Percentiles rank a stretch among this genome's conserved stretches.
Evolutionary conservation across 1,284 basidiomycete species (phyloP).

Genomic region (Tetrapyrgos nigripes): DNA sequence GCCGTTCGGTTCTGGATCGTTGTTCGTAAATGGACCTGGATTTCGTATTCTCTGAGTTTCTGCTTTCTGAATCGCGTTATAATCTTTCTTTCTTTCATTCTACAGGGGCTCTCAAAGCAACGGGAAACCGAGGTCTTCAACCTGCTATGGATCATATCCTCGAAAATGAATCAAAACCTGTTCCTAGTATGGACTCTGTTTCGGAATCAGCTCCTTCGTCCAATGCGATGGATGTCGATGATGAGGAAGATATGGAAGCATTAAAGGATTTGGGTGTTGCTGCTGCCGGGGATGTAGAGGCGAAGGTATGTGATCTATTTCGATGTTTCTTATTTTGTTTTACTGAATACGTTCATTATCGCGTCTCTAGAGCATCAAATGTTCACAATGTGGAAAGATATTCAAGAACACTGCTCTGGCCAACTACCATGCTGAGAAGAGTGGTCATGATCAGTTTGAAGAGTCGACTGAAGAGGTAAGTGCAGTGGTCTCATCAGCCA

Average conservation of each 20-base stretch:
- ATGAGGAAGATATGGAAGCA: constrained; percentile 76
- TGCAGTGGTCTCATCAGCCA: background rate
- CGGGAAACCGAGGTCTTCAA: constrained; percentile 80
- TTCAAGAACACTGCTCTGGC: constrained; percentile 91
- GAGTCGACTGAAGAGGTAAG: constrained; percentile 92
- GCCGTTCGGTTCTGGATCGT: constrained; percentile 4
- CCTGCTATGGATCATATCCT: constrained; percentile 91
- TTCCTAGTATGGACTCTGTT: constrained; percentile 64
- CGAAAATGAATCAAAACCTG: constrained; percentile 75
- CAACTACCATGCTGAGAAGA: constrained; percentile 95
- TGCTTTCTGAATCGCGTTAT: no score
- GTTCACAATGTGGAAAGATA: constrained; percentile 82
- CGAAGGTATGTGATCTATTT: constrained; percentile 55
- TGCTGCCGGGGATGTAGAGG: constrained; percentile 56
- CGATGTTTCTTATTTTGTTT: constrained; percentile 1
- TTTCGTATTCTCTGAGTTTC: no score
- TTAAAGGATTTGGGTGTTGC: constrained; percentile 56
- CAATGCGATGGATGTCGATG: constrained; percentile 57
- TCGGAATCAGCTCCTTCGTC: constrained; percentile 34
- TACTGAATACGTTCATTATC: background rate
- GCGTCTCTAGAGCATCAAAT: constrained; percentile 62
- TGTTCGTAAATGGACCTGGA: constrained; percentile 8
- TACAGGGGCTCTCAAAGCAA: constrained; percentile 86
- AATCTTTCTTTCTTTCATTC: background rate
- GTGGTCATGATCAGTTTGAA: constrained; percentile 93